These are phyloP conservation scores for Ceratocystis harringtonii DNA, from an alignment of 2,329 filamentous ascomycete species.

Conservation along the genomic window DNA sequence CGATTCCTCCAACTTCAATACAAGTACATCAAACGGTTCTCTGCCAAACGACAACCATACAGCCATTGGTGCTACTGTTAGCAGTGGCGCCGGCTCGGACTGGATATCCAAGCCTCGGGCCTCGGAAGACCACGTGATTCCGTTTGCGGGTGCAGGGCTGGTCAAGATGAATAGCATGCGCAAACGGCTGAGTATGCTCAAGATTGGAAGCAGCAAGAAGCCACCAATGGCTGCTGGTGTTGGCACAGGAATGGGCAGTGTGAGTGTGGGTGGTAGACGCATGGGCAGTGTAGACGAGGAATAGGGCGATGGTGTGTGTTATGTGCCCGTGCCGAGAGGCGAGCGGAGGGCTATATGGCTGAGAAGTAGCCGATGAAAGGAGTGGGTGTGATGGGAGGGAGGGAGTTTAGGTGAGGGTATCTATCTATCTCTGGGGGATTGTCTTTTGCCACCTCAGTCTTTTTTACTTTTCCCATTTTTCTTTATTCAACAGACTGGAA, in stretches of 20 bases:
- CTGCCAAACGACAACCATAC: neutral
- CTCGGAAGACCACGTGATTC: conserved; percentile 4
- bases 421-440: neutral
- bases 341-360: neutral
- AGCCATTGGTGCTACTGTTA: conserved; percentile 18
- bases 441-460: conserved; percentile 12
- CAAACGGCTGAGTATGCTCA: conserved; percentile 65
- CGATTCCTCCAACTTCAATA: neutral
- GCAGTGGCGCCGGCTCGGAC: conserved; percentile 23
- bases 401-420: neutral
- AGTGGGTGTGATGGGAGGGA: neutral
- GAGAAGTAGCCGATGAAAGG: neutral
- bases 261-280: conserved; percentile 19
- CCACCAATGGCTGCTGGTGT: conserved; percentile 34
- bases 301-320: conserved; percentile 23
- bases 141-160: conserved; percentile 22
- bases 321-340: neutral
- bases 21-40: neutral
- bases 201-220: conserved; percentile 50
- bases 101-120: conserved; percentile 16
- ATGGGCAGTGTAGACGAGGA: conserved; percentile 45
- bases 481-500: neutral
- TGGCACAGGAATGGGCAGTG: neutral
- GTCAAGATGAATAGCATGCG: conserved; percentile 49
- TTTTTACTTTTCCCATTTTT: conserved; percentile 8